Evolutionary conservation across 169 alveolate species (phyloP), one percentile per base, ranked within the genome.

Genomic region (Besnoitia besnoiti): DNA sequence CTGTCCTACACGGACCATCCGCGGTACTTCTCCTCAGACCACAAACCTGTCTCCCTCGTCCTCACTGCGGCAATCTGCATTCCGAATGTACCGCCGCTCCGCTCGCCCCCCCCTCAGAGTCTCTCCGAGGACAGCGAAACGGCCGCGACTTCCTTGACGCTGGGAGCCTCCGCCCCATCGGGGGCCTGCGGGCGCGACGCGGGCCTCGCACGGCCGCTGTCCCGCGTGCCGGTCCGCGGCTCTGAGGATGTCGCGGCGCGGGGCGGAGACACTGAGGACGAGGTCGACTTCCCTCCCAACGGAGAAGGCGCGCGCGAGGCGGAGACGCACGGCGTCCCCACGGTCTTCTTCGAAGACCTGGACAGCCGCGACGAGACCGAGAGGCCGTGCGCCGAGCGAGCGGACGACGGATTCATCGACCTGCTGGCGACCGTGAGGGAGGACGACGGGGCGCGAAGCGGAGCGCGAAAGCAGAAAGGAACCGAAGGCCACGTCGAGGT

Each of bases 21-120:
- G 47, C 73, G 89, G 40, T 89, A 89, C 51, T 77, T 75, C 37
- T 61, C 89, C 4, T 75, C 89, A 4, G 92, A 89, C 33, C 92
- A 89, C 92, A 89, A 89, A 50, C 92, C 92, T 19, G 92, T 89
- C 55, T 89, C 92, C 40, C 77, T 42, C 39, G 88, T 73, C 0
- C 16, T 89, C 39, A 50, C 5, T 46, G 61, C 21, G 44, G 7
- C 62, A 0, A 37, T 87, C 46, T 73, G 39, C 5, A 30, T 73
- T n/a, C 82, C 82, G 44, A 37, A 37, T n/a, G 44, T 73, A 2
- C 82, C 46, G 46, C 47, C 39, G 8, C 39, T 73, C 82, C n/a
- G 44, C 67, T 5, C 3, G n/a, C 27, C 33, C 30, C 33, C n/a
- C 3, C 67, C 3, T 55, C 67, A 16, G 67, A 55, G 3, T 55